Base-by-base conservation (phyloP, 1,284 basidiomycete genomes). In the Ceratobasidium sp. region DNA sequence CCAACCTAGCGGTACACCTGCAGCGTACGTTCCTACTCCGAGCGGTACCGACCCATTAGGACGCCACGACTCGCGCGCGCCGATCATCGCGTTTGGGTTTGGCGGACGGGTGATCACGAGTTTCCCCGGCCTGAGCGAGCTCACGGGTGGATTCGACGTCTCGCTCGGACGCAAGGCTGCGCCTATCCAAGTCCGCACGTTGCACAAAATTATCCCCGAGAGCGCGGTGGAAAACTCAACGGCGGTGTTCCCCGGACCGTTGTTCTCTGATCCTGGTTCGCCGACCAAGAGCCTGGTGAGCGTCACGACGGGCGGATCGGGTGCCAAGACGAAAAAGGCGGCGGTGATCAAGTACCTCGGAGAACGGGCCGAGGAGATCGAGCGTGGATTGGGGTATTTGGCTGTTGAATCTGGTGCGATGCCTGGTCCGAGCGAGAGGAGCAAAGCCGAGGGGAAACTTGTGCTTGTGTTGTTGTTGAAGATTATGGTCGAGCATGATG, bases 11-110 rank as follows among this genome's bases (percentile, higher is more conserved):
- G 42, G 62, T 15, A 38, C 80, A 13, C 57, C 74, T 15, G 77
- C 82, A 50, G 80, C 80, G 2, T 81, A 81, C 65, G 80, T 74
- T 15, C 81, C 79, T 4, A 57, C 57, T 13, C 77, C 78, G 4
- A 73, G 68, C 13, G 73, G 73, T 12, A 62, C 62, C n/a, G 95
- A 97, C 83, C 93, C 94, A 9, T 87, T 96, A 0, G 91, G 93
- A 54, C 89, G 96, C 77, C 91, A 92, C 42, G 88, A 91, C 6
- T 88, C 90, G 69, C 89, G 91, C 59, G 90, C 93, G 1, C 96
- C 96, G 0, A 87, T 97, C 23, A 87, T 96, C 74, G 92, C 90
- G 79, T 97, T 98, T 82, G 96, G 96, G 0, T 96, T 96, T 82
- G 95, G 95, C 40, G 96, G 96, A 15, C 93, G 92, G 82, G 82